These are phyloP conservation scores for Salvia miltiorrhiza DNA, from an alignment of 257 asterid species.

Conservation along the genomic window DNA sequence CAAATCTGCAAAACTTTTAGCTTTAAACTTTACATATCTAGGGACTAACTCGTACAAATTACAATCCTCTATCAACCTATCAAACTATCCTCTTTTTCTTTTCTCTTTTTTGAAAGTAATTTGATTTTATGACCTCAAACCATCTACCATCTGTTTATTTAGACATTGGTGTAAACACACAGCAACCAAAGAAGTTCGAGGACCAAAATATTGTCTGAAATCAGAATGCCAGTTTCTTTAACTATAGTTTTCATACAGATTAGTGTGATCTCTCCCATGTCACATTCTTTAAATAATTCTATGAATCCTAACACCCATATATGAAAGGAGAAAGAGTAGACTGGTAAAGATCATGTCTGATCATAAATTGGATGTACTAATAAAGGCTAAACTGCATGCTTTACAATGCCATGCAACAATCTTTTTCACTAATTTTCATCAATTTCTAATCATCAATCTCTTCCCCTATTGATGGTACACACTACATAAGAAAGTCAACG, in stretches of 20 bases:
- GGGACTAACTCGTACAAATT: neutral
- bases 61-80: neutral
- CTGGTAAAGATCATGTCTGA: neutral
- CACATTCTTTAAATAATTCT: neutral
- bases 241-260: neutral
- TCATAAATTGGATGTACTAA: neutral
- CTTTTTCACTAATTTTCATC: conserved; percentile 4
- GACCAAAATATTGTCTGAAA: neutral
- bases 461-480: no score
- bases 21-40: conserved; percentile 6
- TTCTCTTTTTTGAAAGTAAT: neutral
- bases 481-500: conserved; percentile 1
- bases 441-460: neutral
- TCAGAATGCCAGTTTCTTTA: neutral
- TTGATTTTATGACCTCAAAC: neutral
- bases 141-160: neutral
- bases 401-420: neutral
- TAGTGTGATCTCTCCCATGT: neutral
- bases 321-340: neutral
- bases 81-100: neutral
- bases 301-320: neutral
- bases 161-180: neutral
- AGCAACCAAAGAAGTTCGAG: neutral
- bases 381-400: neutral
- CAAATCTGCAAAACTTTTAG: conserved; percentile 5